phyloP scores from a whole-genome alignment of 257 asterid genomes.

The Linderniella brevidens region DNA sequence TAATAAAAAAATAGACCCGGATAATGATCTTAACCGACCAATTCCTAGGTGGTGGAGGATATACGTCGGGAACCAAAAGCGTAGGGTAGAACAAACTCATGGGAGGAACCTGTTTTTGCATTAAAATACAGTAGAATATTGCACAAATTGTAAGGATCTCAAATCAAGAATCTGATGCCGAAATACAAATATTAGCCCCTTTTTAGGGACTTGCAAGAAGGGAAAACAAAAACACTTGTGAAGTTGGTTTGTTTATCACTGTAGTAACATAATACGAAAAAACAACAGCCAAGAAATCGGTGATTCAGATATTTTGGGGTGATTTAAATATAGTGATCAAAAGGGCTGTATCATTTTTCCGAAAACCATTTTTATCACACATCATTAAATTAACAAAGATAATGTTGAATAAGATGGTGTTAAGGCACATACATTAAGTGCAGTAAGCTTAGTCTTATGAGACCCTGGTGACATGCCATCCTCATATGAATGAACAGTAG shows the following conservation, averaged over 20 bases:
- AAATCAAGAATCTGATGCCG: constrained; percentile 4
- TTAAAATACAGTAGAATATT: no score
- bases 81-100: constrained; percentile 93
- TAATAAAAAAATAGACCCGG: constrained; percentile 7
- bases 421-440: constrained; percentile 59
- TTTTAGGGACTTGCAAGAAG: no score
- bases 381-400: neutral
- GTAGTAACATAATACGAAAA: no score
- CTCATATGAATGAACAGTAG: constrained; percentile 80
- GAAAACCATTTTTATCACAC: neutral
- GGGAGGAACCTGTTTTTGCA: constrained; percentile 70
- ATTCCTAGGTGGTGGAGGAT: constrained; percentile 81
- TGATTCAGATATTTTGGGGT: no score
- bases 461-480: constrained; percentile 70
- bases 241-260: no score
- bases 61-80: constrained; percentile 85
- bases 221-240: no score
- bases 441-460: constrained; percentile 79
- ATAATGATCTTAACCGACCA: constrained; percentile 34
- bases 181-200: no score
- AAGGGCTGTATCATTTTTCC: constrained; percentile 5
- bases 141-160: constrained; percentile 8
- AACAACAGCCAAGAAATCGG: no score
- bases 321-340: neutral
- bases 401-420: neutral